A percentile compares a stretch with the other conserved stretches of the same genome.
phyloP scores from a whole-genome alignment of 805 yeast genomes.

The Candida maltosa region DNA sequence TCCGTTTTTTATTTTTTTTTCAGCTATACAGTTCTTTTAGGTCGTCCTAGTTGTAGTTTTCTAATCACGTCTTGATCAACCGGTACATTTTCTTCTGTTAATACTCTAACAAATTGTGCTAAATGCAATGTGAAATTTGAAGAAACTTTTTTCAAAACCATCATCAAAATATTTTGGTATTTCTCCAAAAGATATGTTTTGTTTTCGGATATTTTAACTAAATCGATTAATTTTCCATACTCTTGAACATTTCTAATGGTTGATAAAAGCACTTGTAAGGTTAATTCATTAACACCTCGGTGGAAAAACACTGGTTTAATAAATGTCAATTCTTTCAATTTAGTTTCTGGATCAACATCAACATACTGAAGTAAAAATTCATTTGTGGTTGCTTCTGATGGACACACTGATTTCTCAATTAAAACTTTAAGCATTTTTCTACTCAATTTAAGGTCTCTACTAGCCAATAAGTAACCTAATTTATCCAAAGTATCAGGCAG shows the following conservation, averaged over 20 bases:
- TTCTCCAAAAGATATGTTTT: slow-evolving; percentile 11
- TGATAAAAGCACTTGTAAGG: slow-evolving; percentile 19
- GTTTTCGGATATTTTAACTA: slow-evolving; percentile 12
- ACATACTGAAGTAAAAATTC: slow-evolving; percentile 15
- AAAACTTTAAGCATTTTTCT: neutral
- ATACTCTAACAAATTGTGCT: slow-evolving; percentile 16
- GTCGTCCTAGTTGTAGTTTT: no score
- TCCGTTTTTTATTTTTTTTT: no score
- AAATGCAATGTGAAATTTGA: slow-evolving; percentile 11
- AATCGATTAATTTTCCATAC: slow-evolving; percentile 23
- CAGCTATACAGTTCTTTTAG: no score
- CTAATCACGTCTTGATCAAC: neutral
- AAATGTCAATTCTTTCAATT: slow-evolving; percentile 18
- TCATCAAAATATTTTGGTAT: slow-evolving; percentile 16
- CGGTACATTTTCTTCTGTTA: neutral
- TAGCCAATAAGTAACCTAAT: slow-evolving; percentile 18
- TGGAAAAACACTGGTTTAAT: slow-evolving; percentile 30
- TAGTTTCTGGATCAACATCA: slow-evolving; percentile 7
- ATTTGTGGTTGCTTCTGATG: slow-evolving; percentile 20
- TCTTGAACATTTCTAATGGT: slow-evolving; percentile 21
- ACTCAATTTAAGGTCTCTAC: slow-evolving; percentile 12
- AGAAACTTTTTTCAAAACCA: slow-evolving; percentile 14
- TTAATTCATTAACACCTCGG: slow-evolving; percentile 11
- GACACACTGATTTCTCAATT: slow-evolving; percentile 8
- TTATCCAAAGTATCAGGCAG: slow-evolving; percentile 15